A percentile compares a stretch with the other conserved stretches of the same genome.
These are phyloP conservation scores for Nakaseomyces nivariensis DNA, from an alignment of 1,139 yeast species.

Conservation along the genomic window DNA sequence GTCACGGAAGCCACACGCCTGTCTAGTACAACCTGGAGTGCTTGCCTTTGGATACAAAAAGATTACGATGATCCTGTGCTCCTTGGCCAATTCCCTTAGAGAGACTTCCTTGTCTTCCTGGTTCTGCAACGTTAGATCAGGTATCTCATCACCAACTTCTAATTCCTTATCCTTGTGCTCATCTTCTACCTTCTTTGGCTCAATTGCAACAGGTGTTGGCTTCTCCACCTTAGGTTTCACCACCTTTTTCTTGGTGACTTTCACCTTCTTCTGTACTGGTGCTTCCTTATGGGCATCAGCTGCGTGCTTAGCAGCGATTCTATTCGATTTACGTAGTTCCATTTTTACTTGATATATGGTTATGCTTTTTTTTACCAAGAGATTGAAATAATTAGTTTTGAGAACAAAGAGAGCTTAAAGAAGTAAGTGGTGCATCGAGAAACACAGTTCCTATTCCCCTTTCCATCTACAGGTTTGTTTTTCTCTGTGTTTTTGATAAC, in stretches of 20 bases:
- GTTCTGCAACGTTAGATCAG: constrained; percentile 50
- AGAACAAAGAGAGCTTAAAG: too few species aligned
- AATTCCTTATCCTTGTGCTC: constrained; percentile 18
- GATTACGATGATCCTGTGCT: constrained; percentile 46
- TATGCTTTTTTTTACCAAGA: too few species aligned
- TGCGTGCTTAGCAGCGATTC: constrained; percentile 3
- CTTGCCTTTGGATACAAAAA: constrained; percentile 87
- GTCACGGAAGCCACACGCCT: constrained; percentile 80
- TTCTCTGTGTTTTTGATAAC: too few species aligned
- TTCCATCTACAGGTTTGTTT: too few species aligned
- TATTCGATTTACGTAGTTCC: constrained; percentile 5
- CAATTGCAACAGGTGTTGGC: constrained; percentile 11
- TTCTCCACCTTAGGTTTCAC: background rate
- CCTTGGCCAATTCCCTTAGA: constrained; percentile 39
- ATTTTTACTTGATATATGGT: background rate
- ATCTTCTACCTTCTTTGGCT: constrained; percentile 1
- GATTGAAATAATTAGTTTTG: too few species aligned
- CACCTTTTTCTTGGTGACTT: constrained; percentile 1
- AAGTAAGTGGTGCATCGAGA: too few species aligned
- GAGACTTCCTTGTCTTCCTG: constrained; percentile 58
- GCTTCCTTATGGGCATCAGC: background rate
- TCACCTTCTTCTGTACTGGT: constrained; percentile 4
- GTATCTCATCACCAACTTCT: constrained; percentile 49
- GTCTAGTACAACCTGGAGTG: constrained; percentile 93
- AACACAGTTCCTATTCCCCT: too few species aligned